Base-by-base conservation (phyloP, 1,139 yeast species). In the Pichia sp. region DNA sequence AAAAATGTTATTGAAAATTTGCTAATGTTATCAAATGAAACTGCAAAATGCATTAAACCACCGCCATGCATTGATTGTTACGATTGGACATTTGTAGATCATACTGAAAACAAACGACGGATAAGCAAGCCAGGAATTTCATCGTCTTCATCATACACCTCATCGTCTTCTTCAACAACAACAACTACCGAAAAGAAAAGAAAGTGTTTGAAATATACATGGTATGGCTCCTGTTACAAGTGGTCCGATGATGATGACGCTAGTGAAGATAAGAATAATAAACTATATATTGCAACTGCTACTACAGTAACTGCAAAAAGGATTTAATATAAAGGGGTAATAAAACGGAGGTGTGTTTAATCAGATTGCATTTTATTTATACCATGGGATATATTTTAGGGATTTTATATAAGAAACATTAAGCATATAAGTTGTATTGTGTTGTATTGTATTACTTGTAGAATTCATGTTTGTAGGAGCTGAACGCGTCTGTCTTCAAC, bases 1-100 rank as follows among this genome's bases (percentile, higher is more conserved):
- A 95, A 86, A 59, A 86, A 90, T 0, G 96, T 94, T 10, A 88
- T 94, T 53, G 96, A 88, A 63, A 86, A 86, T 34, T 78, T 94
- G 7, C 71, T 92, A 28, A 64, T 75, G 59, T 75, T 70, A 10
- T 89, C 90, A 64, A 89, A 90, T 57, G 77, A 74, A 36, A 86
- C 95, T 0, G 92, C 98, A 0, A 64, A 68, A 43, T 90, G 97
- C 63, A 73, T 69, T 27, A 78, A 75, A 28, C 86, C 88, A 32
- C 85, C 90, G 1, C 89, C 92, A 1, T 86, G 94, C 60, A 73
- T 79, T 55, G 98, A 92, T 63, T 92, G 99, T 65, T 86, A 78
- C 67, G 86, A 87, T 63, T 92, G 99, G 99, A 75, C 83, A 44
- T 92, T 78, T 66, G 79, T 83, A 2, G 75, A 78, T 34, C 81